Evolutionary conservation across 2,329 filamentous ascomycete genomes (phyloP).

Genomic region (Epichloe typhina): DNA sequence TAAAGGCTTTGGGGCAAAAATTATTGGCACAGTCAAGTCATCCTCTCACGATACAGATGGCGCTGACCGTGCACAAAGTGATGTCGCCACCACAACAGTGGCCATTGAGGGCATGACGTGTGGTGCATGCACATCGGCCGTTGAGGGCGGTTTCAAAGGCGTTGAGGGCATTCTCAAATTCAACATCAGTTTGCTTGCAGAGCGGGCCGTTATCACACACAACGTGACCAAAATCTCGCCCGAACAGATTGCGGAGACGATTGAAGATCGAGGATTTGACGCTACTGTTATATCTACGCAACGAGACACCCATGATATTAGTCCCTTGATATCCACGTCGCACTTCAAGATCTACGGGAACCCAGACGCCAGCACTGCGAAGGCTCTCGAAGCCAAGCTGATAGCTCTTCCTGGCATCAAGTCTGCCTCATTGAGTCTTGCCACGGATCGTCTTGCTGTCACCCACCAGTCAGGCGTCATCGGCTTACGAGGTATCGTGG

Average conservation of each 20-base stretch:
- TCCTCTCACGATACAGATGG: constrained; percentile 14
- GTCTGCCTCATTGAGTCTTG: constrained; percentile 59
- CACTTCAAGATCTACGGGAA: constrained; percentile 79
- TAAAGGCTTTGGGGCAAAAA: constrained; percentile 66
- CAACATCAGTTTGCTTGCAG: constrained; percentile 88
- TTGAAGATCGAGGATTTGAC: constrained; percentile 85
- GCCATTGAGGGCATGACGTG: constrained; percentile 96
- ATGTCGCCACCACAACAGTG: constrained; percentile 62
- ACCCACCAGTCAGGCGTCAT: constrained; percentile 57
- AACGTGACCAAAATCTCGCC: constrained; percentile 57
- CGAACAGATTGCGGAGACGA: constrained; percentile 65
- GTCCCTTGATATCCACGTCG: constrained; percentile 44
- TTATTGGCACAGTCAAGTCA: constrained; percentile 56
- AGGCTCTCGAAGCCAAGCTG: constrained; percentile 56
- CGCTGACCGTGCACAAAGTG: constrained; percentile 19
- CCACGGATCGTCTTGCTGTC: constrained; percentile 62
- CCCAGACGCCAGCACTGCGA: constrained; percentile 57
- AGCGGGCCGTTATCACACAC: constrained; percentile 80
- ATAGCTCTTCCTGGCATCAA: constrained; percentile 54
- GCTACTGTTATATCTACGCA: constrained; percentile 69
- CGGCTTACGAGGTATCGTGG: constrained; percentile 73
- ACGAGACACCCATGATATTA: constrained; percentile 40
- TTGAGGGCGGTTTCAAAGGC: constrained; percentile 69
- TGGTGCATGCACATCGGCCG: constrained; percentile 85
- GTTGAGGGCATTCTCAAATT: constrained; percentile 73